These are phyloP conservation scores for Taiozyma onychis DNA, from an alignment of 1,139 yeast species.

Conservation along the genomic window DNA sequence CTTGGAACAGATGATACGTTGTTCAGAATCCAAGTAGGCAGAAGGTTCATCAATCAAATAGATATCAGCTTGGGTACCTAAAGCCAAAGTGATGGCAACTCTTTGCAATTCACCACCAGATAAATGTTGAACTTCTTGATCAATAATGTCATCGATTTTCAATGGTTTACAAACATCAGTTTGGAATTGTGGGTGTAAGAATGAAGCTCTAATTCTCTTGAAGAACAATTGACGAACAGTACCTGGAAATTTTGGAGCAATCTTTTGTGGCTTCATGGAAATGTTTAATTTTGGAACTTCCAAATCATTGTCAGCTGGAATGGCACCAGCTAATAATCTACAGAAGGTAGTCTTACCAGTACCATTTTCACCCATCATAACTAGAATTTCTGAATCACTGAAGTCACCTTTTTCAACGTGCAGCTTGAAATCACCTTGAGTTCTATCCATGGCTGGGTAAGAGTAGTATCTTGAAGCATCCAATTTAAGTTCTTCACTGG, in stretches of 20 bases:
- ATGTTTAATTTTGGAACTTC: constrained; percentile 85
- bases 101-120: constrained; percentile 99
- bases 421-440: constrained; percentile 93
- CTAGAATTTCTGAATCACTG: constrained; percentile 93
- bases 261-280: constrained; percentile 97
- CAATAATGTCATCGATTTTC: constrained; percentile 87
- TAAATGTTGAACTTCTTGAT: constrained; percentile 94
- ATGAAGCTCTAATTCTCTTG: constrained; percentile 91
- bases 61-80: constrained; percentile 94
- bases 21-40: constrained; percentile 97
- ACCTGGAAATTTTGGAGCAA: constrained; percentile 97
- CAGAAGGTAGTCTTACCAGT: constrained; percentile 98
- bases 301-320: constrained; percentile 73
- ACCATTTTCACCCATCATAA: constrained; percentile 99
- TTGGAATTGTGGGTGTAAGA: constrained; percentile 95
- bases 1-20: constrained; percentile 97
- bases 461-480: constrained; percentile 75
- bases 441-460: constrained; percentile 80
- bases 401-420: constrained; percentile 81
- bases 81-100: constrained; percentile 92
- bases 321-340: constrained; percentile 88
- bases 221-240: constrained; percentile 96
- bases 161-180: constrained; percentile 96
- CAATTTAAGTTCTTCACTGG: constrained; percentile 67
- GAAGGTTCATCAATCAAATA: constrained; percentile 98